Conservation (phyloP, 2,329 filamentous ascomycete genomes). For the Pyrenochaeta sp. region DNA sequence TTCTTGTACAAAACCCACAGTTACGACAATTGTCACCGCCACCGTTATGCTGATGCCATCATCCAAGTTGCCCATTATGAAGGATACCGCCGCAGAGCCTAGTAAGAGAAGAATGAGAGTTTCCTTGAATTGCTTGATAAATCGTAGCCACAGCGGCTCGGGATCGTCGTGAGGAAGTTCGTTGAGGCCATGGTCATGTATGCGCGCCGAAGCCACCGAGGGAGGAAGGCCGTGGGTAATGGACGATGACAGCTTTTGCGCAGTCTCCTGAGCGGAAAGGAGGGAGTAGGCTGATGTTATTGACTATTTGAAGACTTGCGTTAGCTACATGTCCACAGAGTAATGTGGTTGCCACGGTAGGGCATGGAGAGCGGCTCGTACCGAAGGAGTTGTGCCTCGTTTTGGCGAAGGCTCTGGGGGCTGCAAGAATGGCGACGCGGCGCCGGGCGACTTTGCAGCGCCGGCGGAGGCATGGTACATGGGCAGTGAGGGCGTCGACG, state of each 20-base stretch:
- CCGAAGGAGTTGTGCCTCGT: constrained; percentile 40
- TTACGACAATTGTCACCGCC: constrained; percentile 95
- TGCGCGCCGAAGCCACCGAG: constrained; percentile 78
- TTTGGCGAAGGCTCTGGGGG: constrained; percentile 34
- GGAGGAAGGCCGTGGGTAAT: constrained; percentile 80
- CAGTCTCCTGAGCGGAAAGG: constrained; percentile 80
- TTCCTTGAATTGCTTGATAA: constrained; percentile 96
- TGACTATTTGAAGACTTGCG: constrained; percentile 30
- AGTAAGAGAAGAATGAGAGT: constrained; percentile 92
- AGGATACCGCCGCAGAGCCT: constrained; percentile 84
- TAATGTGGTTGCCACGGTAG: constrained; percentile 1
- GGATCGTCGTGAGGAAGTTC: constrained; percentile 93
- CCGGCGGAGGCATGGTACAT: constrained; percentile 58
- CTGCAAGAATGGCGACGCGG: constrained; percentile 39
- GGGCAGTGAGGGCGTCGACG: constrained; percentile 65
- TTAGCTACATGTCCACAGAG: constrained; percentile 21
- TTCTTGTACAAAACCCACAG: constrained; percentile 95
- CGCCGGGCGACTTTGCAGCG: constrained; percentile 35
- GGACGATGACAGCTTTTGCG: constrained; percentile 80
- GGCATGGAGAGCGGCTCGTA: constrained; percentile 16
- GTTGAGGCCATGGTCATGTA: constrained; percentile 85
- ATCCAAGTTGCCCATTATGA: constrained; percentile 90
- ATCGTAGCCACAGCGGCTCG: constrained; percentile 93
- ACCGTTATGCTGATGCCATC: constrained; percentile 96
- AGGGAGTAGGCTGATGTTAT: constrained; percentile 63